phyloP scores from a whole-genome alignment of 805 yeast species.

The Suhomyces faveliae region DNA sequence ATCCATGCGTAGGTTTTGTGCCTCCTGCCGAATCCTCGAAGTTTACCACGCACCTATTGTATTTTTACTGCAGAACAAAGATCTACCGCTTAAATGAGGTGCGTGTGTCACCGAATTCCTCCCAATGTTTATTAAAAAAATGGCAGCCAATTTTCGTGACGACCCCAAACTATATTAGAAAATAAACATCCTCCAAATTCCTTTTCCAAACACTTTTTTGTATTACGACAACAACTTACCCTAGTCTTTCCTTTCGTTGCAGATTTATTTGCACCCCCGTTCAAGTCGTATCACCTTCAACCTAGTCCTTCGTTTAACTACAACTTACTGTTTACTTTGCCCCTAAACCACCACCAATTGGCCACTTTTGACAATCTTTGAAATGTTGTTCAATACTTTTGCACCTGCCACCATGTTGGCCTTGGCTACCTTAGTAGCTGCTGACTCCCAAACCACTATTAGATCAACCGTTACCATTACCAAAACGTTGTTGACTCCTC shows the following conservation, averaged over 20 bases:
- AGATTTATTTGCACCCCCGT: slow-evolving; percentile 1
- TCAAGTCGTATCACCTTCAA: slow-evolving; percentile 1
- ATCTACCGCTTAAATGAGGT: background rate
- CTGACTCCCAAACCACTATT: slow-evolving; percentile 37
- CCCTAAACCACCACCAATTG: too few species aligned
- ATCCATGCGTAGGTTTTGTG: background rate
- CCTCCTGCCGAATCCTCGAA: background rate
- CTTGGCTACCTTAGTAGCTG: slow-evolving; percentile 10
- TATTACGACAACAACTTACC: slow-evolving; percentile 9
- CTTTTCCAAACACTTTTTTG: background rate
- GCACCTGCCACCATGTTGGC: slow-evolving; percentile 12
- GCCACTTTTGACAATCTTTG: background rate
- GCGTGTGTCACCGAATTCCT: background rate
- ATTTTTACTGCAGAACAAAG: background rate
- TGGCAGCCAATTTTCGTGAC: background rate
- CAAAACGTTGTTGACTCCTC: slow-evolving; percentile 45
- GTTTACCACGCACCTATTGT: background rate
- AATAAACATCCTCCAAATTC: background rate
- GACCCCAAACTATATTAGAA: background rate
- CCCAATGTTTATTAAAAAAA: background rate
- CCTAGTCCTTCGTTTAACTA: slow-evolving; percentile 9
- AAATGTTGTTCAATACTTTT: slow-evolving; percentile 15
- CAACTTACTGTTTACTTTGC: background rate
- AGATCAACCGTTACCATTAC: slow-evolving; percentile 47
- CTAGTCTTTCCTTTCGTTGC: slow-evolving; percentile 12